Evolutionary conservation across 805 yeast genomes (phyloP).

Genomic region (Saccharomycopsis amapae): DNA sequence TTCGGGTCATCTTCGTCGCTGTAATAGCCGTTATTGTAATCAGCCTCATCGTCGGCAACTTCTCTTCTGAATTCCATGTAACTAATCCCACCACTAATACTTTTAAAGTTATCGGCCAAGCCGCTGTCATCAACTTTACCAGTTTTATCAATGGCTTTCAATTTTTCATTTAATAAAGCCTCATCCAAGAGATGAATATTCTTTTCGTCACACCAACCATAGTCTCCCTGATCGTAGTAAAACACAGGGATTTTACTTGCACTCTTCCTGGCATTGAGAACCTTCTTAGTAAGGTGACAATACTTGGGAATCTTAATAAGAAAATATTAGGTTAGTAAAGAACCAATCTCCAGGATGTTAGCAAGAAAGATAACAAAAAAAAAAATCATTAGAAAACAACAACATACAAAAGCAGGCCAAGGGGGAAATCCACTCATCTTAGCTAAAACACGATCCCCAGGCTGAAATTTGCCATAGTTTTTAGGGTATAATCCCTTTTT

Average conservation of each 20-base stretch:
- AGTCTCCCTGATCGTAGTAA: constrained; percentile 12
- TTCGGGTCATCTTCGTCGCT: constrained; percentile 2
- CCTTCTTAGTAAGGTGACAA: constrained; percentile 4
- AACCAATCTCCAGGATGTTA: background rate
- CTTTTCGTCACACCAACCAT: constrained; percentile 17
- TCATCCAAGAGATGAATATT: constrained; percentile 11
- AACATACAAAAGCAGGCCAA: constrained; percentile 22
- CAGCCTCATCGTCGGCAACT: too few species aligned
- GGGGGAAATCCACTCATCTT: constrained; percentile 17
- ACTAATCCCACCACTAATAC: constrained; percentile 1
- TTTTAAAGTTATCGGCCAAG: constrained; percentile 9
- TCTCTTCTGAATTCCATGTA: constrained; percentile 9
- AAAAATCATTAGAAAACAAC: background rate
- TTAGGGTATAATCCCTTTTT: too few species aligned
- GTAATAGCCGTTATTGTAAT: too few species aligned
- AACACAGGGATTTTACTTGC: constrained; percentile 13
- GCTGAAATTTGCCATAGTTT: constrained; percentile 11
- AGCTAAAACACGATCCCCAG: constrained; percentile 18
- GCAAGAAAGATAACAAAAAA: background rate
- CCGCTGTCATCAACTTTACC: constrained; percentile 10
- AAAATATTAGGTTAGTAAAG: background rate
- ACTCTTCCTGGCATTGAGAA: constrained; percentile 9
- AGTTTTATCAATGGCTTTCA: constrained; percentile 4
- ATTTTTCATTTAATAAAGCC: constrained; percentile 4
- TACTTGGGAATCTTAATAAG: constrained; percentile 15